Evolutionary conservation across 2,329 filamentous ascomycete genomes (phyloP), one percentile per base, ranked within the genome.

Genomic region (Penicillium sp.): DNA sequence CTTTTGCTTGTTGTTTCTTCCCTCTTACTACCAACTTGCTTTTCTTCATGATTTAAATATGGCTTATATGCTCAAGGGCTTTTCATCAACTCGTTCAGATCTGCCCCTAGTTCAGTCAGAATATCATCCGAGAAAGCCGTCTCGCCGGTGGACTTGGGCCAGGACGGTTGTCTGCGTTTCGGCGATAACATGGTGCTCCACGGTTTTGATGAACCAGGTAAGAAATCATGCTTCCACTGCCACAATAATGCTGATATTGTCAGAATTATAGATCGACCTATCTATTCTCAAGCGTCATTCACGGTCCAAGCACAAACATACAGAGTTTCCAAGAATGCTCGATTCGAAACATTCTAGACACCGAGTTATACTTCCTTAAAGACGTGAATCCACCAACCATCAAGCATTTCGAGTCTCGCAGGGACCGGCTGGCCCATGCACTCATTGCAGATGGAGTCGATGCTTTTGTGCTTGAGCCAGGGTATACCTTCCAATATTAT

Each of bases 401-500:
- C 0, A 68, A 73, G 0, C 83, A 86, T 60, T 86, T 82, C 61
- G 67, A 84, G 3, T 64, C 76, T 18, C 79, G 84, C 2, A 75
- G 83, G 11, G 76, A 85, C 56, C 76, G 77, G n/a, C 72, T 87
- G 1, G 84, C 83, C 1, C 64, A 69, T 56, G 83, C 83, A 8
- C 69, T 87, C n/a, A 71, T 74, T 11, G 69, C 68, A 0, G 79
- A 82, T 43, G 71, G 69, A 1, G 68, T 80, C 1, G 82, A 85
- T 66, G 83, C 82, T 0, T 87, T 87, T 60, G 72, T 85, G 1
- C 72, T 85, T 1, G 84, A 87, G 64, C 84, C 84, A 1, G 84
- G 84, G 2, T 86, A 85, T 63, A 84, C 82, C 0, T 86, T 86
- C 61, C 79, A 83, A 69, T 84, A 86, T 66, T 87, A 85, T 63